Percentiles rank a stretch among this genome's conserved stretches.
phyloP scores from a whole-genome alignment of 345 rosid species.

The Pugionium cornutum region DNA sequence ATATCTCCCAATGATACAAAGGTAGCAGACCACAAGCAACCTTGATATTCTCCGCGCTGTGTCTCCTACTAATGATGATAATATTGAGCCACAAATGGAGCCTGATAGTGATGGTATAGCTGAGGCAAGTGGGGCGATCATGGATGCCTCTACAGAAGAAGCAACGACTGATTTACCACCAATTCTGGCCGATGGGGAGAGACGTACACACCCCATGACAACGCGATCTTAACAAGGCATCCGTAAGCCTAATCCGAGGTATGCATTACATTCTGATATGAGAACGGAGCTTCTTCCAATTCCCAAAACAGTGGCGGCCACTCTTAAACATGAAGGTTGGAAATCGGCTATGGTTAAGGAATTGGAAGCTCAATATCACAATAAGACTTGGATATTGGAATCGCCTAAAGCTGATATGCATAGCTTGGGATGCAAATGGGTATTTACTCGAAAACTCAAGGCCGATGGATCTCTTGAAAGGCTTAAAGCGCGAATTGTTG shows the following conservation, averaged over 20 bases:
- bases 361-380: neutral
- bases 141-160: no score
- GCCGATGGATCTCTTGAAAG: neutral
- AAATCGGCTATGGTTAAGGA: neutral
- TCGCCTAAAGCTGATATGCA: neutral
- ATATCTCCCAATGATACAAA: no score
- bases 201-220: no score
- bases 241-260: neutral
- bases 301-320: neutral
- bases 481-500: neutral
- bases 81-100: no score
- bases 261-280: neutral
- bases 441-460: neutral
- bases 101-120: no score
- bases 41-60: no score
- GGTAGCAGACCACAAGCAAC: no score
- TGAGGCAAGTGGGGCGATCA: no score
- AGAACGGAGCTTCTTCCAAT: neutral
- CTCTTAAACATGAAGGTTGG: neutral
- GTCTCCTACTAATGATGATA: no score
- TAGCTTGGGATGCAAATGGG: neutral
- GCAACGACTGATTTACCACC: no score
- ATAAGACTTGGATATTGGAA: neutral
- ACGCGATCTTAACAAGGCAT: neutral
- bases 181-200: no score